Percentiles rank a stretch among this genome's conserved stretches.
These are phyloP conservation scores for Eurotiales sp. DNA, from an alignment of 2,329 filamentous ascomycete species.

Conservation along the genomic window DNA sequence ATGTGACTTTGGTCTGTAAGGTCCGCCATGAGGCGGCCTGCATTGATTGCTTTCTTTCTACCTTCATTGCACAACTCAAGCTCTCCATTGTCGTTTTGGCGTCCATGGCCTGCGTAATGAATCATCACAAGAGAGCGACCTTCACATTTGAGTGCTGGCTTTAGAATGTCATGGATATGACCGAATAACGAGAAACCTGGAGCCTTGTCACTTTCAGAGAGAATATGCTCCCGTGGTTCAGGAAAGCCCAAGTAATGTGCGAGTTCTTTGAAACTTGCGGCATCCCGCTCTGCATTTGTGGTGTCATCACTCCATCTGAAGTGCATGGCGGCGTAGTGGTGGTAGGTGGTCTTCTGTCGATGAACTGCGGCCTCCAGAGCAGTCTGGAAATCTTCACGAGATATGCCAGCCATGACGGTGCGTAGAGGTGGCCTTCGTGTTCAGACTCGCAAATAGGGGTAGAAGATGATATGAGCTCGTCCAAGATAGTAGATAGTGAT, in stretches of 20 bases:
- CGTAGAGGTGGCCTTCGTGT: too few species aligned
- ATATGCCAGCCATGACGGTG: not conserved
- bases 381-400: not conserved
- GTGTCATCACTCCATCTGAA: constrained; percentile 5
- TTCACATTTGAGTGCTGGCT: not conserved
- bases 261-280: not conserved
- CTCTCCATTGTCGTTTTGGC: not conserved
- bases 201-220: not conserved
- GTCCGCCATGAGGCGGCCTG: not conserved
- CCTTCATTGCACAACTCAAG: not conserved
- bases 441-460: too few species aligned
- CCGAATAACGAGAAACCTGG: not conserved
- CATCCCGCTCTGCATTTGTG: constrained; percentile 4
- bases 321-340: not conserved
- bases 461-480: too few species aligned
- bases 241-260: not conserved
- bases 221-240: not conserved
- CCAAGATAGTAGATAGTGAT: too few species aligned
- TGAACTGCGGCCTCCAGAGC: not conserved
- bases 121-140: not conserved
- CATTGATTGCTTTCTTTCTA: not conserved
- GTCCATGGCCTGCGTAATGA: constrained; percentile 1
- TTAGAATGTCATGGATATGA: not conserved
- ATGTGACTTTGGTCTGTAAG: not conserved
- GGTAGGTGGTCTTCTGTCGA: not conserved